phyloP scores from a whole-genome alignment of 495 filamentous ascomycete species.

The Ascobolus immersus region DNA sequence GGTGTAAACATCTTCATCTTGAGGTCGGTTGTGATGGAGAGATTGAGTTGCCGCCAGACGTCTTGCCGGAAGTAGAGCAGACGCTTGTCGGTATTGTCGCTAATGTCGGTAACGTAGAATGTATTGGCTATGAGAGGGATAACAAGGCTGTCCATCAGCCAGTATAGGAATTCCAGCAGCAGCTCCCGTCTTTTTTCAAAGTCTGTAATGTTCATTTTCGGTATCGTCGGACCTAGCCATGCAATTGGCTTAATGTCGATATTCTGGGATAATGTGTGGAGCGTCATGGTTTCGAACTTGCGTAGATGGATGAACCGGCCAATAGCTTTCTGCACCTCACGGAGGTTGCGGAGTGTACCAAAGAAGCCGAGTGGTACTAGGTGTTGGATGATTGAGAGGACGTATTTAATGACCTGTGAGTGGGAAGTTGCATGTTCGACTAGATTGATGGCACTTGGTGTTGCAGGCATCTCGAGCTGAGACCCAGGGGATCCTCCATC shows the following conservation, averaged over 20 bases:
- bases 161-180: constrained; percentile 68
- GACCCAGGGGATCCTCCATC: no score
- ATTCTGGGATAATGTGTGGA: constrained; percentile 11
- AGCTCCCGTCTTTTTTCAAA: constrained; percentile 51
- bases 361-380: background rate
- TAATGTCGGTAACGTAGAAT: constrained; percentile 83
- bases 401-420: no score
- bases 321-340: constrained; percentile 29
- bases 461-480: no score
- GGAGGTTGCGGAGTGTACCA: background rate
- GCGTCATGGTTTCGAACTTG: constrained; percentile 21
- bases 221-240: no score
- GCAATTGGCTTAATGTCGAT: no score
- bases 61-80: constrained; percentile 92
- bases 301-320: constrained; percentile 42
- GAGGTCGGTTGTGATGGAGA: constrained; percentile 41
- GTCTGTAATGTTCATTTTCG: no score
- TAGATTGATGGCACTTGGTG: no score
- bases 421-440: no score
- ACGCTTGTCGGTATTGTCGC: constrained; percentile 43
- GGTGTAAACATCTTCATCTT: constrained; percentile 54
- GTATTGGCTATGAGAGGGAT: constrained; percentile 67
- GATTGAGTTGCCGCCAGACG: constrained; percentile 51
- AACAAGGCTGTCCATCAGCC: constrained; percentile 69
- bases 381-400: no score